Base-by-base conservation (phyloP, 371 early-diverging fungal genomes). In the Mycotypha africana region DNA sequence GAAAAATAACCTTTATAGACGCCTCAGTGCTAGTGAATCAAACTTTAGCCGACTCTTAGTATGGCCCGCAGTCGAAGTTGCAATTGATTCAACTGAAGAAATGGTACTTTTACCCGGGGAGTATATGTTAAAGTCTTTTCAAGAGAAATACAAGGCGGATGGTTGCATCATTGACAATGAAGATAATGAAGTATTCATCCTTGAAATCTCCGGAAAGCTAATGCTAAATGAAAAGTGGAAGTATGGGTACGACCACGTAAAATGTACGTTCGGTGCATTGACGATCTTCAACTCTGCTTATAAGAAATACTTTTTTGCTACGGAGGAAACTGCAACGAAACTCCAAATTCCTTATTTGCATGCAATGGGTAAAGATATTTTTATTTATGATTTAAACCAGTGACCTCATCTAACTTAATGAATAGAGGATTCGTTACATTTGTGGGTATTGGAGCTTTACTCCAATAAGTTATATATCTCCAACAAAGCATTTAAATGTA, bases 361-460 rank as follows among this genome's bases (percentile, higher is more conserved):
- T 49, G 49, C 49, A 35, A 41, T 41, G 36, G 30, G 49, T 41
- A 49, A 35, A n/a, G n/a, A 19, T 49, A 34, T 41, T 34, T 48
- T 42, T 41, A 42, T 36, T 35, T 25, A 35, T 36, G 20, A 49
- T 41, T 36, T 35, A 30, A 42, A 35, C 26, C 40, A 45, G 4
- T 37, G 28, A 28, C 17, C 28, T 19, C 19, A 45, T 23, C 30
- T 40, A 40, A 38, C 21, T 31, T 23, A 31, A 20, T 38, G 12
- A 22, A 34, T 42, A 49, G 49, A 30, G 25, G 49, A 36, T 30
- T 36, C 42, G 6, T 21, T 50, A 17, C 51, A 50, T 43, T 33
- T 50, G 32, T 50, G 51, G 44, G 28, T 22, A 32, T 32, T 50
- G 43, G 51, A 50, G 44, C 51, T 50, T 32, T 50, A 38, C 19